Evolutionary conservation across 495 filamentous ascomycete species (phyloP), one percentile per base, ranked within the genome.

Genomic region (Daldinia caldariorum): DNA sequence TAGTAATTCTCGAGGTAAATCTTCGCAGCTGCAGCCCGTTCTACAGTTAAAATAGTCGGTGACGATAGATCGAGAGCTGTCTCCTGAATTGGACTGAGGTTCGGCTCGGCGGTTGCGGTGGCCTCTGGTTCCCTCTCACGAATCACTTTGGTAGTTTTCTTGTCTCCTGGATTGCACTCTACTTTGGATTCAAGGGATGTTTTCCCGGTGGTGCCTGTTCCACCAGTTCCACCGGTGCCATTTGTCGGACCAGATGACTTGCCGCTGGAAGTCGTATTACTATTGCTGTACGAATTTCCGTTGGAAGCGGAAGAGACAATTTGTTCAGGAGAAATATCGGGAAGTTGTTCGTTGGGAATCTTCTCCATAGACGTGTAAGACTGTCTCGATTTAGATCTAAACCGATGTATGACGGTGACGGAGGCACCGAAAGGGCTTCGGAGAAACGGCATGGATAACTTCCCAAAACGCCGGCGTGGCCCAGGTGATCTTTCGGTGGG

Each of bases 1-100:
- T 92, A 97, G 71, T 94, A 85, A 3, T 89, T 92, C 73, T 98
- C 94, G 26, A 98, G 85, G 68, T 87, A 97, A 26, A 96, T 86
- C 78, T 97, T 97, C 35, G 93, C 90, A 8, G 91, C 89, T 0
- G 92, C 86, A 7, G 89, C 86, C 45, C 86, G 86, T 78, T 98
- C 94, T 4, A 92, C 89, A 0, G 93, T 97, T 10, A 86, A 67
- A 56, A 97, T 85, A 9, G 92, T 89, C 12, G 91, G 90, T 13
- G 78, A 66, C 5, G 76, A 58, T 2, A 78, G 59, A 58, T 81
- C 76, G 31, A 79, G 38, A 34, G 74, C 65, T 29, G 74, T 74
- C 69, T 83, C 82, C 41, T 80, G 80, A 32, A 83, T 83, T 14
- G 83, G 76, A 2, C 74, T 75, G 2, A 84, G 74, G 47, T 67